Evolutionary conservation across 1,284 basidiomycete genomes (phyloP).

Genomic region (Trametes pubescens): DNA sequence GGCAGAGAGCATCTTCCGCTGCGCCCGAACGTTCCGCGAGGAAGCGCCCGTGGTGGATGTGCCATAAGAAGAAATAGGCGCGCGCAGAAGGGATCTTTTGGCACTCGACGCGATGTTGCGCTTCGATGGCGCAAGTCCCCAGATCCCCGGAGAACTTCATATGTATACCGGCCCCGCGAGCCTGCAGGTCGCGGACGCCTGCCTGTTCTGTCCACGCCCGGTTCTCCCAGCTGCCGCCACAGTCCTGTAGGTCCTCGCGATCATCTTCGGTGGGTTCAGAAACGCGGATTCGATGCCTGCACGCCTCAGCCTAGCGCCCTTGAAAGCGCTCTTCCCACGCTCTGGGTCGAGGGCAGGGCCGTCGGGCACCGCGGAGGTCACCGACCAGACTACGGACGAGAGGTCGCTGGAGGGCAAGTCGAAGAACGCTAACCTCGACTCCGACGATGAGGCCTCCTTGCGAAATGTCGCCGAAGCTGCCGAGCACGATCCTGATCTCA

Average conservation of each 20-base stretch:
- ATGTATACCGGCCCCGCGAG: not conserved
- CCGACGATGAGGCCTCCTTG: slow-evolving; percentile 2
- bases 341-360: not conserved
- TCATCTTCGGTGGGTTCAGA: not conserved
- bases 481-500: slow-evolving; percentile 12
- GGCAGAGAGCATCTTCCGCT: not conserved
- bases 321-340: slow-evolving; percentile 1
- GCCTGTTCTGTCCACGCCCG: not conserved
- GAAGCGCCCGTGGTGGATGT: not conserved
- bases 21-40: not conserved
- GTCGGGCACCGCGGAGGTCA: not conserved
- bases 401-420: not conserved
- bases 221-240: not conserved
- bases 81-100: not conserved
- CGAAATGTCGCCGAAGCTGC: slow-evolving; percentile 2
- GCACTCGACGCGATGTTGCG: slow-evolving; percentile 13
- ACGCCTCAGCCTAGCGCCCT: slow-evolving; percentile 2
- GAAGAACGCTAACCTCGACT: slow-evolving; percentile 6
- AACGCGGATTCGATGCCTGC: not conserved
- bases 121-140: slow-evolving; percentile 13
- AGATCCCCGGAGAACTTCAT: not conserved
- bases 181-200: not conserved
- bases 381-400: not conserved
- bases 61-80: slow-evolving; percentile 1
- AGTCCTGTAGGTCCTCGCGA: not conserved